phyloP scores from a whole-genome alignment of 2,329 filamentous ascomycete genomes.

The Waltergamsia citrina region DNA sequence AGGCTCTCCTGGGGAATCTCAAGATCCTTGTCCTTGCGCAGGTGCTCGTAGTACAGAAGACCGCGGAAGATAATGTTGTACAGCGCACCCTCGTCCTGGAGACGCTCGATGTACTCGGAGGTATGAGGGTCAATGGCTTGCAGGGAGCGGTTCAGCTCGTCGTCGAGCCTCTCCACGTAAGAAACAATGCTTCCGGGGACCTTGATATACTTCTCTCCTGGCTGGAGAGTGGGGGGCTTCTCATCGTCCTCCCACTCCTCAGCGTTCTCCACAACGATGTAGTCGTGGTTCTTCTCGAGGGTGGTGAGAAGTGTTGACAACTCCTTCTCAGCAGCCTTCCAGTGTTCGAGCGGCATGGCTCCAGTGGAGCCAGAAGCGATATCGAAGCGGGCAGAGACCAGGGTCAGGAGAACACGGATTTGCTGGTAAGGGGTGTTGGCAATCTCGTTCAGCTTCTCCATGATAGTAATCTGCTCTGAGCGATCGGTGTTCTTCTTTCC shows the following conservation, averaged over 20 bases:
- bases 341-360: conserved; percentile 92
- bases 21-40: conserved; percentile 61
- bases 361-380: conserved; percentile 66
- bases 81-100: conserved; percentile 80
- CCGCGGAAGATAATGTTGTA: conserved; percentile 90
- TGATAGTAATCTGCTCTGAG: conserved; percentile 86
- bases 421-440: conserved; percentile 85
- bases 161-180: conserved; percentile 88
- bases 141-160: conserved; percentile 93
- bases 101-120: conserved; percentile 92
- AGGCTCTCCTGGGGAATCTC: conserved; percentile 76
- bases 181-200: conserved; percentile 91
- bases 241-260: conserved; percentile 99
- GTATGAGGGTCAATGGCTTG: conserved; percentile 98
- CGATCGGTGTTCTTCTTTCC: conserved; percentile 99
- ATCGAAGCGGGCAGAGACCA: conserved; percentile 93
- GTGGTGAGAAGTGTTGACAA: conserved; percentile 68
- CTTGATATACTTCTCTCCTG: conserved; percentile 75
- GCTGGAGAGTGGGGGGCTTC: conserved; percentile 67
- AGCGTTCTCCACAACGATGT: conserved; percentile 80
- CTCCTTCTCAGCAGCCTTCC: conserved; percentile 90
- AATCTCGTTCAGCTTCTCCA: conserved; percentile 93
- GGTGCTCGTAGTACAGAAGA: conserved; percentile 77
- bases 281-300: conserved; percentile 69
- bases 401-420: conserved; percentile 81